A percentile compares a stretch with the other conserved stretches of the same genome.
Evolutionary conservation across 495 filamentous ascomycete genomes (phyloP).

Genomic region (Platismatia glauca): DNA sequence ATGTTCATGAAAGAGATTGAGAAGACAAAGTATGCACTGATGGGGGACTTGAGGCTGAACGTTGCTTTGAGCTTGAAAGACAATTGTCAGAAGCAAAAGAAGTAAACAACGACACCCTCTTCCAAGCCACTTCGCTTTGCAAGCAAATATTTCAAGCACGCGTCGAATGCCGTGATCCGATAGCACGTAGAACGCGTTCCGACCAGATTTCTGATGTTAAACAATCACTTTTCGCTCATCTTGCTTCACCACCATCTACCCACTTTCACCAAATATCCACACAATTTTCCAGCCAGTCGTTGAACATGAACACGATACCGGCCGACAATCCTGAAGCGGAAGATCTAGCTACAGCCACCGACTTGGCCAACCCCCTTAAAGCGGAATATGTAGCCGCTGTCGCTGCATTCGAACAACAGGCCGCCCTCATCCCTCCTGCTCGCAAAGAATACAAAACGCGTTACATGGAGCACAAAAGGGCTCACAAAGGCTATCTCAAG

Average conservation of each 20-base stretch:
- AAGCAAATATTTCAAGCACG: neutral
- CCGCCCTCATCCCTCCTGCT: rapidly evolving
- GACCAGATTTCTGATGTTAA: neutral
- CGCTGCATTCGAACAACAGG: neutral
- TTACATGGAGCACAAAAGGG: neutral
- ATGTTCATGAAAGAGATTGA: too few species aligned
- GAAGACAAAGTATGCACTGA: too few species aligned
- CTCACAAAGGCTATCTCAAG: neutral
- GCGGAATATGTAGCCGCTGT: neutral
- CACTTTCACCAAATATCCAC: neutral
- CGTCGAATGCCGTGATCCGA: neutral
- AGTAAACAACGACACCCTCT: neutral
- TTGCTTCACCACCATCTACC: neutral
- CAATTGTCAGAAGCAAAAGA: too few species aligned
- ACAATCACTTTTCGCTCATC: neutral
- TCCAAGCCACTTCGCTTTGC: neutral
- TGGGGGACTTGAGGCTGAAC: too few species aligned
- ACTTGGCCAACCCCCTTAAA: neutral
- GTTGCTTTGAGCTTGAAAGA: too few species aligned
- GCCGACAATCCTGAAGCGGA: neutral
- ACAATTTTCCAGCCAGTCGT: neutral
- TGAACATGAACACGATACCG: neutral
- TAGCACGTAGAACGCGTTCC: neutral
- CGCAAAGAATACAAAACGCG: neutral
- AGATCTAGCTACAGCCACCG: neutral